Base-by-base conservation (phyloP, 768 basidiomycete species). In the Collybia nuda region DNA sequence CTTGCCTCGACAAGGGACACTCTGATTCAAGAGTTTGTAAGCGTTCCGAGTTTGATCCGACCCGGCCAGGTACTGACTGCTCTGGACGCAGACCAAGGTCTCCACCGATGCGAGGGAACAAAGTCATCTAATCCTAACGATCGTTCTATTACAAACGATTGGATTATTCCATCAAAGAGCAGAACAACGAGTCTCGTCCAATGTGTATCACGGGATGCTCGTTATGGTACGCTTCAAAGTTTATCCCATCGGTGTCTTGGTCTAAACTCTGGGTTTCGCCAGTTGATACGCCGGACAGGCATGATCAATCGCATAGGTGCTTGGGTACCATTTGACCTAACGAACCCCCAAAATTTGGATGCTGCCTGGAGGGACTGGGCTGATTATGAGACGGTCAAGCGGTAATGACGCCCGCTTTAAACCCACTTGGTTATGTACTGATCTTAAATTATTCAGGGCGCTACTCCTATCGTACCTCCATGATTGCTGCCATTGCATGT, bases 121-220 rank as follows among this genome's bases (percentile, higher is more conserved):
- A 46, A 61, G 73, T 41, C 51, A 75, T 53, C 66, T 78, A 36
- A 76, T 80, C 19, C 61, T 80, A 29, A 72, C 79, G 18, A 72
- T 75, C 35, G 71, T 75, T n/a, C 66, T 83, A 26, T 64, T 81
- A 14, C 82, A 80, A 63, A 84, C 75, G 17, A 81, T 79, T 57
- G 83, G 82, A 17, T 65, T 79, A 26, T 80, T 76, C 61, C 80
- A 78, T 57, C 76, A 79, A 64, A 73, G 71, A 46, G 57, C 67
- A 44, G 75, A 77, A 37, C 75, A 78, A 56, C 70, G 79, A 50
- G 71, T 69, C 23, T 69, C 69, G 46, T 79, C 78, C 40, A 80
- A 66, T 51, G 65, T 76, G n/a, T 85, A 80, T 59, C 85, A 79
- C 65, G 75, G 75, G 32, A 80, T 81, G 74, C 75, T 87, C 21